phyloP scores from a whole-genome alignment of 345 rosid genomes.

The Balakata baccata region DNA sequence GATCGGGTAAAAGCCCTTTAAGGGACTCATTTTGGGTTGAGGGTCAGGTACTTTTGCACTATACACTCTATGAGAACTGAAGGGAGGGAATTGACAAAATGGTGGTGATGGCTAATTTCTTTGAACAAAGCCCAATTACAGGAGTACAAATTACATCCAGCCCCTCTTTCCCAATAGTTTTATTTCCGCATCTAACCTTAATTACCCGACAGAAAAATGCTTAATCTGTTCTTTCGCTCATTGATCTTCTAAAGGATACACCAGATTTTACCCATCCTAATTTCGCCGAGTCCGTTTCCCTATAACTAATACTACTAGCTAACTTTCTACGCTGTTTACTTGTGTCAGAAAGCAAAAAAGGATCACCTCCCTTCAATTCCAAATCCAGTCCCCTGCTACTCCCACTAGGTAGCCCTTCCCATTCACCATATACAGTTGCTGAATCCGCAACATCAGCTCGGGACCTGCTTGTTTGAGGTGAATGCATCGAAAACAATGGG shows the following conservation, averaged over 20 bases:
- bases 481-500: constrained; percentile 45
- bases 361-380: constrained; percentile 35
- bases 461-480: constrained; percentile 33
- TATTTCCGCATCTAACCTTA: constrained; percentile 33
- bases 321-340: constrained; percentile 39
- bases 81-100: constrained; percentile 20
- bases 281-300: constrained; percentile 39
- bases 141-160: constrained; percentile 26
- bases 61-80: constrained; percentile 14
- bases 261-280: constrained; percentile 42
- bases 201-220: constrained; percentile 11
- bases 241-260: constrained; percentile 35
- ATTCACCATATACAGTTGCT: not conserved
- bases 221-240: constrained; percentile 30
- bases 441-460: constrained; percentile 18
- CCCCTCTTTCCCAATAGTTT: constrained; percentile 18
- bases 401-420: constrained; percentile 17
- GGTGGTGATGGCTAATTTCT: constrained; percentile 29
- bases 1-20: not conserved
- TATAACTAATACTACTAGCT: constrained; percentile 30
- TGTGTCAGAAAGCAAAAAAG: constrained; percentile 40
- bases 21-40: not conserved
- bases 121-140: constrained; percentile 29
- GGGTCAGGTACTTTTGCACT: not conserved
- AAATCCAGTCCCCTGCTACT: constrained; percentile 19